Conservation (phyloP, 73 alveolate species). For the Durusdinium trenchii region DNA sequence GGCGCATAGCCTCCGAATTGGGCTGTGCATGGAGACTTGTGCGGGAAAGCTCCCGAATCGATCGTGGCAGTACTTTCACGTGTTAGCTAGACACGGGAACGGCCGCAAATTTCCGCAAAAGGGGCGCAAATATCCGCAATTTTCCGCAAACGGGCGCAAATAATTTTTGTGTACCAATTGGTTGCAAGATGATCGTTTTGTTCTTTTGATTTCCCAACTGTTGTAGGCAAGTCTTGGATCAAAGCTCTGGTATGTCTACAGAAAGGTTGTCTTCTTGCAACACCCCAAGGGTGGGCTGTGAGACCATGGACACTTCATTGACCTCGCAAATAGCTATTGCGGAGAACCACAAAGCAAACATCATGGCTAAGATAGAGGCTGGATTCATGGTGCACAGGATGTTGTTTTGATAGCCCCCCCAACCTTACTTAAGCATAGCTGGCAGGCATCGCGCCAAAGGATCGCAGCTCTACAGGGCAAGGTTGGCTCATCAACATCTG, state of each 20-base stretch:
- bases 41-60: neutral
- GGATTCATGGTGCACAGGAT: neutral
- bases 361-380: neutral
- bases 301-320: neutral
- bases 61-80: neutral
- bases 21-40: neutral
- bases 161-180: neutral
- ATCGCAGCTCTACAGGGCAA: neutral
- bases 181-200: neutral
- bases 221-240: neutral
- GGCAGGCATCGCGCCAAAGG: neutral
- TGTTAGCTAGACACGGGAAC: neutral
- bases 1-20: neutral
- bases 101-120: neutral
- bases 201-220: neutral
- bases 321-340: neutral
- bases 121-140: conserved; percentile 7
- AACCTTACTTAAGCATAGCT: neutral
- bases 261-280: neutral
- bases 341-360: neutral
- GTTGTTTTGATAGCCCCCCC: neutral
- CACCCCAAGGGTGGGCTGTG: neutral
- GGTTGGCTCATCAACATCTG: neutral
- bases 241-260: neutral
- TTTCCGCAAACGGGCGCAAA: conserved; percentile 36